Evolutionary conservation across 1,284 basidiomycete genomes (phyloP), one percentile per base, ranked within the genome.

Genomic region (Apiotrichum sp.): DNA sequence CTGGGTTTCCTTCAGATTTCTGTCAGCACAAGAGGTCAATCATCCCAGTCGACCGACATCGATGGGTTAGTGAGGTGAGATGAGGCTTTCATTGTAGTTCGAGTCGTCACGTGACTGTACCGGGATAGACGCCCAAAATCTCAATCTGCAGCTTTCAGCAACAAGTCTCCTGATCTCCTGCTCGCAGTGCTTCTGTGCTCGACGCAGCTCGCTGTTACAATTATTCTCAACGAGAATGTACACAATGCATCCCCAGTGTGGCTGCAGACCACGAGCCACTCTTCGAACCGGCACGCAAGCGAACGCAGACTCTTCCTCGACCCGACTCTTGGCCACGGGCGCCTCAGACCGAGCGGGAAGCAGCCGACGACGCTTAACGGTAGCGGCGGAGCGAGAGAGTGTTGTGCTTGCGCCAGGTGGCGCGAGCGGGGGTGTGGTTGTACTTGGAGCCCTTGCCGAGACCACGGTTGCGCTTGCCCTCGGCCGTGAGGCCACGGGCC

Each of bases 381-480:
- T 98, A 98, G 74, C 93, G 89, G 75, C 90, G 90, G 73, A 97
- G 87, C 76, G 89, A 92, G 82, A 97, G 90, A 48, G 92, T 95
- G 84, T 96, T 97, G 88, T 96, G 89, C 78, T 84, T 92, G 80
- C 90, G 91, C 91, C 93, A 98, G 78, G 89, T 90, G 31, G 91
- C 87, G 70, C 86, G 85, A 71, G 86, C 86, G 57, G 91, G 89
- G 61, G 87, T 87, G 78, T 98, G 90, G 82, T 97, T 97, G 90
- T 89, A 83, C 66, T 87, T 85, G 77, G 91, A 85, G 57, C 96
- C 96, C 80, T 98, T 98, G 82, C 93, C 93, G 72, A 97, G 79
- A 72, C 59, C 89, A 84, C 77, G 67, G 76, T 78, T 78, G 82
- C 92, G 87, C 81, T 98, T 97, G 75, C 95, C 95, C 66, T 90